A percentile compares a stretch with the other conserved stretches of the same genome.
Evolutionary conservation across 2,329 filamentous ascomycete genomes (phyloP).

Genomic region (Davidsoniella virescens): DNA sequence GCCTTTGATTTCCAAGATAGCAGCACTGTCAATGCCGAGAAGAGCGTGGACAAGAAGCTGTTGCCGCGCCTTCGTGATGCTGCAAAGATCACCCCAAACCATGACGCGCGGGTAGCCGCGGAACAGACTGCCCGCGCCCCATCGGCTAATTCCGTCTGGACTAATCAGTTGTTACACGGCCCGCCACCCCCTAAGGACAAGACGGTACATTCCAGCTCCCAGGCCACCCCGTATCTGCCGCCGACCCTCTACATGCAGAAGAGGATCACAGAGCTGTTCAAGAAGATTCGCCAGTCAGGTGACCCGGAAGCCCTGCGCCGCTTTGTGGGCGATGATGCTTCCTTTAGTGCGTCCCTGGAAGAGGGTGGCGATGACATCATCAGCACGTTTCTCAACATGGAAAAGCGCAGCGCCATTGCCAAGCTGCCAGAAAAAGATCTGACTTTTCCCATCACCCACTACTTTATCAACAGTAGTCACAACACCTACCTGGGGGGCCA

Average conservation of each 20-base stretch:
- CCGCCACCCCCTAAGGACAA: not conserved
- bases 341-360: too few relatives aligned
- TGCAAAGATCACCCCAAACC: not conserved
- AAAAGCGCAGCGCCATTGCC: slow-evolving; percentile 23
- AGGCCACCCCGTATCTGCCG: slow-evolving; percentile 1
- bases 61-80: not conserved
- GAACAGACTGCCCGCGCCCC: not conserved
- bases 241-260: slow-evolving; percentile 9
- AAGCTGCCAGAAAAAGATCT: slow-evolving; percentile 35
- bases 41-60: not conserved
- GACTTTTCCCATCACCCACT: slow-evolving; percentile 61
- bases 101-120: not conserved
- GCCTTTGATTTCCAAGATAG: too few relatives aligned
- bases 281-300: not conserved
- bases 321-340: slow-evolving; percentile 1
- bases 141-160: not conserved
- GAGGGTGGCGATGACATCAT: slow-evolving; percentile 3
- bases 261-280: slow-evolving; percentile 6
- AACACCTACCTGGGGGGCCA: slow-evolving; percentile 86
- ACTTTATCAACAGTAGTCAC: slow-evolving; percentile 89
- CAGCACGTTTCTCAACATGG: slow-evolving; percentile 8
- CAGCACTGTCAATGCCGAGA: too few relatives aligned
- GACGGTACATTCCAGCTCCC: not conserved
- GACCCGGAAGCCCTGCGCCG: not conserved
- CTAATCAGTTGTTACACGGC: not conserved